A percentile compares a stretch with the other conserved stretches of the same genome.
Conservation (phyloP, 2,329 filamentous ascomycete genomes). For the Colletotrichum plurivorum region DNA sequence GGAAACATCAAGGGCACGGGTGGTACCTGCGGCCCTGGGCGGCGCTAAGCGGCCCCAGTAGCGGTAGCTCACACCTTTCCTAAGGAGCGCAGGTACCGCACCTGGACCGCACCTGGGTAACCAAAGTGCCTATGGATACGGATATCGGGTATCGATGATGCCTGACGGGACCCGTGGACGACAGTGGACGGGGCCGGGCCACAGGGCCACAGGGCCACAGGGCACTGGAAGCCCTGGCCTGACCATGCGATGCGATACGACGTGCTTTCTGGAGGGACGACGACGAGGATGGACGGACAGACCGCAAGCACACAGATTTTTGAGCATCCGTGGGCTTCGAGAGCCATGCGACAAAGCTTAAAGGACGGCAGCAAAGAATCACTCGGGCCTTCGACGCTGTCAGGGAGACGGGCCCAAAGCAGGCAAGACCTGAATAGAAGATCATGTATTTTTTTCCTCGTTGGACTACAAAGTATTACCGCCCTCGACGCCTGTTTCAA, state of each 20-base stretch:
- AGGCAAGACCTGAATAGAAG: not conserved
- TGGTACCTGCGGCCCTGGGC: conserved; percentile 39
- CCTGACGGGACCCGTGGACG: conserved; percentile 29
- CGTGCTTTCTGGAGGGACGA: conserved; percentile 3
- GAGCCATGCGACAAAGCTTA: conserved; percentile 9
- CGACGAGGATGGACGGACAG: not conserved
- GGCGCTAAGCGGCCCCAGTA: conserved; percentile 38
- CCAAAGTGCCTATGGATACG: conserved; percentile 1
- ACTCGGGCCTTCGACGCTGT: not conserved
- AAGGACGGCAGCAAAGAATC: conserved; percentile 10
- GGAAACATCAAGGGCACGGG: conserved; percentile 23
- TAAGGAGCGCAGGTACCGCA: too few species aligned
- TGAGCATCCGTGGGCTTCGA: not conserved
- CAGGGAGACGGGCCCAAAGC: not conserved
- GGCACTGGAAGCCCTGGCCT: conserved; percentile 31
- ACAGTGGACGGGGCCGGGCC: conserved; percentile 19
- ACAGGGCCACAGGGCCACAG: conserved; percentile 23
- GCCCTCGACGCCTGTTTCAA: conserved; percentile 17
- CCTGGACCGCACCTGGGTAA: too few species aligned
- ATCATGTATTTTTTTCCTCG: not conserved
- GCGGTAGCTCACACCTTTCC: too few species aligned
- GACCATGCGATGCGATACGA: conserved; percentile 17
- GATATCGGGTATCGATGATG: conserved; percentile 39
- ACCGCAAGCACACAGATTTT: not conserved
- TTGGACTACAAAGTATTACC: not conserved